phyloP scores from a whole-genome alignment of 2,329 filamentous ascomycete genomes.

The Dactylonectria estremocensis region DNA sequence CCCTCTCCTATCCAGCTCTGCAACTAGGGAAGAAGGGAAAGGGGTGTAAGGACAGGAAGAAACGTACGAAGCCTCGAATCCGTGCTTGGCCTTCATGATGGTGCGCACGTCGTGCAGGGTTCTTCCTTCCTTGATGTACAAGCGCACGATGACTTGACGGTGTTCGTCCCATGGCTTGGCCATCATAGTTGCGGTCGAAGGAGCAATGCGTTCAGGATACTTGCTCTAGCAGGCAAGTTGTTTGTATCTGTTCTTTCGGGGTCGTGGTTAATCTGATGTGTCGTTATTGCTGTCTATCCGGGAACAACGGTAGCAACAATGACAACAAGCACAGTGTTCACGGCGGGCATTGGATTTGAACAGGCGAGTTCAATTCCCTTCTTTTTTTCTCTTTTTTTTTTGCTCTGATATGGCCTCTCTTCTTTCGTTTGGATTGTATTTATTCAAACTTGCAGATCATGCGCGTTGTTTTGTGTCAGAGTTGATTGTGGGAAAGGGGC shows the following conservation, averaged over 20 bases:
- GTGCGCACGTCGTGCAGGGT: conserved; percentile 59
- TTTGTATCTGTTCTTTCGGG: no score
- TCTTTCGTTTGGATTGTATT: not conserved
- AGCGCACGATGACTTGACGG: conserved; percentile 53
- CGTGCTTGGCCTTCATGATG: conserved; percentile 57
- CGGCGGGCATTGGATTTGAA: conserved; percentile 34
- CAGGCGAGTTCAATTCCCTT: not conserved
- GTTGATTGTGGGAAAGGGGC: not conserved
- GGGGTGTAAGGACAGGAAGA: not conserved
- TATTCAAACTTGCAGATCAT: not conserved
- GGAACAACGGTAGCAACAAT: conserved; percentile 40
- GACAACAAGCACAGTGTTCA: conserved; percentile 22
- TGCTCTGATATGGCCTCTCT: not conserved
- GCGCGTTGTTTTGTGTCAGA: not conserved
- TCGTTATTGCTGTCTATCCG: conserved; percentile 33
- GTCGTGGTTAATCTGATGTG: conserved; percentile 4
- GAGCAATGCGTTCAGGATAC: not conserved
- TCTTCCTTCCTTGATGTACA: conserved; percentile 59
- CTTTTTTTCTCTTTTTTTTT: not conserved
- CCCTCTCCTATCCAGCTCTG: not conserved
- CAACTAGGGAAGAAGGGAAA: not conserved
- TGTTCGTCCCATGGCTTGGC: conserved; percentile 61
- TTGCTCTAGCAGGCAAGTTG: not conserved
- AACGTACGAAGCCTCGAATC: conserved; percentile 61
- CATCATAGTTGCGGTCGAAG: conserved; percentile 52